Conservation (phyloP, 768 basidiomycete species). For the Xerocomus potaroensis region DNA sequence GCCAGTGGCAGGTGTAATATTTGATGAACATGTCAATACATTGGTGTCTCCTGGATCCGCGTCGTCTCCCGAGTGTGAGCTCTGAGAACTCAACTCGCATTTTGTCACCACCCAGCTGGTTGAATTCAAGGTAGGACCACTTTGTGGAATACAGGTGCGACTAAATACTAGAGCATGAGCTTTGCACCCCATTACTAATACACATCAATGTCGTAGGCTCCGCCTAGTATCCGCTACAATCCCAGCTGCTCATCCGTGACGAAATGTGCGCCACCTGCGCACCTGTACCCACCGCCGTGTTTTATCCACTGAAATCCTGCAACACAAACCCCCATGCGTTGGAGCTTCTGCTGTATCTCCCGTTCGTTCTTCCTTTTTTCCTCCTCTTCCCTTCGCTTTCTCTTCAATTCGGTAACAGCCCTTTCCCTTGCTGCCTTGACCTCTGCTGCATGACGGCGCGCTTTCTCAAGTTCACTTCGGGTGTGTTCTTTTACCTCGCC, state of each 20-base stretch:
- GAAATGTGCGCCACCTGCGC: conserved; percentile 44
- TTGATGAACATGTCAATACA: no score
- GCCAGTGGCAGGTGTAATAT: no score
- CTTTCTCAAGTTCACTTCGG: conserved; percentile 26
- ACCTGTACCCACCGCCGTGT: conserved; percentile 40
- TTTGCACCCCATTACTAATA: no score
- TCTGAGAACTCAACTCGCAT: no score
- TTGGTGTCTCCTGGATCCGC: no score
- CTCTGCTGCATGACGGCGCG: conserved; percentile 25
- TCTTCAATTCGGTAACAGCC: conserved; percentile 26
- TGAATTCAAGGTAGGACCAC: no score
- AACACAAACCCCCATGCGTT: conserved; percentile 47
- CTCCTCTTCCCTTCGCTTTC: conserved; percentile 16
- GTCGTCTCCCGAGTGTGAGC: no score
- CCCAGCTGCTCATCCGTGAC: conserved; percentile 27
- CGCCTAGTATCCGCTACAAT: no score
- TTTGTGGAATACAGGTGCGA: no score
- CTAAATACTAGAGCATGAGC: no score
- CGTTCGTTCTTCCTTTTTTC: conserved; percentile 17
- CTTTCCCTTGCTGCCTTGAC: conserved; percentile 24
- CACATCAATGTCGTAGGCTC: no score
- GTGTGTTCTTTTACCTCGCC: conserved; percentile 18
- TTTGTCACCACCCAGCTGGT: no score
- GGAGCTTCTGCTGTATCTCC: conserved; percentile 38
- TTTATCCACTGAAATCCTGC: conserved; percentile 44